phyloP scores from a whole-genome alignment of 176 grass and related monocot species.

The Zea luxurians region DNA sequence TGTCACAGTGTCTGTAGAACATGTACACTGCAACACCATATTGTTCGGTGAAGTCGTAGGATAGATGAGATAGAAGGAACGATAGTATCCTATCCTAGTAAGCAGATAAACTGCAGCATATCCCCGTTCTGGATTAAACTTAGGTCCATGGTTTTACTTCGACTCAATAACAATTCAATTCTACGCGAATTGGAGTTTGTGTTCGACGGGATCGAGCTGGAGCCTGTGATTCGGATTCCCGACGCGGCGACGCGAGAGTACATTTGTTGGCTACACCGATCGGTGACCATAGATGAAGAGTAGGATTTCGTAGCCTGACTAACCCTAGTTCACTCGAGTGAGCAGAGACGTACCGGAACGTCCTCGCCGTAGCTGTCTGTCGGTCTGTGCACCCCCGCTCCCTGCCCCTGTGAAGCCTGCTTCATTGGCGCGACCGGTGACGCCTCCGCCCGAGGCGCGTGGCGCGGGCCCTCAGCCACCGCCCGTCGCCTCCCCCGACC shows the following conservation, averaged over 20 bases:
- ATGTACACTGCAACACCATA: background rate
- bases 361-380: background rate
- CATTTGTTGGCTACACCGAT: background rate
- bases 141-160: background rate
- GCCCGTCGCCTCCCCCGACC: background rate
- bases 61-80: background rate
- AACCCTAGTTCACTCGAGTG: conserved; percentile 12
- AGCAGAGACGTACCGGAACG: conserved; percentile 19
- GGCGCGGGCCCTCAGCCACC: background rate
- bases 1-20: background rate
- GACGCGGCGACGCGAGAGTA: background rate
- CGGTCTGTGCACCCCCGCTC: background rate
- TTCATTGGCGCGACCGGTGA: background rate
- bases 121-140: background rate
- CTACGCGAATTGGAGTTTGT: background rate
- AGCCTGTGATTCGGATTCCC: background rate
- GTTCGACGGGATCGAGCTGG: background rate
- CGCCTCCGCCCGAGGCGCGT: background rate
- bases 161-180: background rate
- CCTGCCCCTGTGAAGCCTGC: background rate
- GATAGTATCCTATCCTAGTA: background rate
- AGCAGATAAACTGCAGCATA: background rate
- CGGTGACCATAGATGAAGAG: background rate
- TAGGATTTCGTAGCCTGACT: background rate
- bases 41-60: background rate